A percentile compares a stretch with the other conserved stretches of the same genome.
Evolutionary conservation across 2,329 filamentous ascomycete species (phyloP).

Genomic region (Hysterium pulicare): DNA sequence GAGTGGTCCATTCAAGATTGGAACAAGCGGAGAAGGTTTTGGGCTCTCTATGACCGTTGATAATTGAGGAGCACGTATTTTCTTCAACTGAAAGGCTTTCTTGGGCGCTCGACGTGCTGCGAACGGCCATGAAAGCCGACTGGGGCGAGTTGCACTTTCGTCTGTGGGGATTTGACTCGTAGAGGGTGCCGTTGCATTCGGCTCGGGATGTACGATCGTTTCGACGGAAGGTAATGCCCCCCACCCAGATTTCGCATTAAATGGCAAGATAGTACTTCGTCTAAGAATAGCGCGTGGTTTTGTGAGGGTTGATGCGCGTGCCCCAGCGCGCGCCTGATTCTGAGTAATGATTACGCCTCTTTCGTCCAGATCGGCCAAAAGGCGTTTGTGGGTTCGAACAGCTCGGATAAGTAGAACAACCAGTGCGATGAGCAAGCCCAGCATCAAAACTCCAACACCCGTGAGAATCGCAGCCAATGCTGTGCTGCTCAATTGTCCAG

Average conservation of each 20-base stretch:
- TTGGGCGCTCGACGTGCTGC: constrained; percentile 21
- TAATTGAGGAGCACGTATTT: constrained; percentile 22
- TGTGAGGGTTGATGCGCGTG: constrained; percentile 14
- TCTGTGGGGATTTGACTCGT: constrained; percentile 16
- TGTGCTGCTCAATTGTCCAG: constrained; percentile 19
- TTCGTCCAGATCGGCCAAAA: constrained; percentile 31
- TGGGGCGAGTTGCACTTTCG: constrained; percentile 15
- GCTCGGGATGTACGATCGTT: constrained; percentile 20
- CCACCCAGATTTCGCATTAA: constrained; percentile 39
- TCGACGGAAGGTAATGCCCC: constrained; percentile 41
- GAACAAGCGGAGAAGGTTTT: constrained; percentile 25
- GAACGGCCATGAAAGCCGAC: constrained; percentile 31
- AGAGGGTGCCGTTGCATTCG: constrained; percentile 7
- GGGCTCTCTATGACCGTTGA: constrained; percentile 42
- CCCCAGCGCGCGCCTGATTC: constrained; percentile 15
- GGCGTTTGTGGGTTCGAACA: constrained; percentile 24
- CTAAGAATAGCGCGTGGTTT: constrained; percentile 31
- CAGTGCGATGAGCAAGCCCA: constrained; percentile 22
- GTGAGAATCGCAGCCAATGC: constrained; percentile 22
- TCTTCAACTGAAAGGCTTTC: constrained; percentile 25
- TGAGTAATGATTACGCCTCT: constrained; percentile 26
- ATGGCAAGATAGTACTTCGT: constrained; percentile 30
- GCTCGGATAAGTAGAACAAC: constrained; percentile 26
- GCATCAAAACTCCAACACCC: constrained; percentile 22
- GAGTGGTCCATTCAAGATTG: constrained; percentile 15